Evolutionary conservation across 306 rosid species (phyloP), one percentile per base, ranked within the genome.

Genomic region (Clitoria ternatea): DNA sequence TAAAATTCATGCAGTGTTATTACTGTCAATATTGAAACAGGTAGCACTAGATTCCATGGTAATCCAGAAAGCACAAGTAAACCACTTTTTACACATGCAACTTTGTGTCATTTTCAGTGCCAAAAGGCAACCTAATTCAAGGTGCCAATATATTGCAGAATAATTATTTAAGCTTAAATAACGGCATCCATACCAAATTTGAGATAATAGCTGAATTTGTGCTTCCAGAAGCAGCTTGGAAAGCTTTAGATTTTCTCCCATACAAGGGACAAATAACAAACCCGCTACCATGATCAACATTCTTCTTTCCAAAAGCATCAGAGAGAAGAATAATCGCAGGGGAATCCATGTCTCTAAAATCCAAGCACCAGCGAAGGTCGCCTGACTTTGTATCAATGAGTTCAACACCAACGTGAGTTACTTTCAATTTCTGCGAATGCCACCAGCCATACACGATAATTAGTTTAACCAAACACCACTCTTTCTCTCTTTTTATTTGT

Each of bases 291-390:
- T 77, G 81, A 30, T 95, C 97, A 37, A 83, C 63, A 64, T 61
- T 90, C 85, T 84, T 89, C 81, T 85, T 83, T 61, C 97, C 97
- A 19, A 77, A 86, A 30, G 87, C 82, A 81, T 86, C 96, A 32
- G 96, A 80, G 42, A 95, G 97, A 61, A 76, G 77, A 79, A 89
- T 67, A 62, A 95, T 87, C 11, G 97, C 96, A 55, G 96, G 97
- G 47, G 96, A 83, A 77, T 75, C 87, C 94, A 95, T 91, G 69
- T 95, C 99, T 95, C 99, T 95, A 77, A 95, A 95, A 77, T 95
- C 99, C 92, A 95, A 89, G 86, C 99, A 95, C 99, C 99, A 95
- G 61, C 90, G 96, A 73, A 91, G 97, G 56, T 95, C 99, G 75
- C 96, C 99, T 26, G 95, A 76, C 80, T 76, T 87, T 62, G 81